Evolutionary conservation across 371 early-diverging fungal species (phyloP).

Genomic region (Rhizomucor miehei): DNA sequence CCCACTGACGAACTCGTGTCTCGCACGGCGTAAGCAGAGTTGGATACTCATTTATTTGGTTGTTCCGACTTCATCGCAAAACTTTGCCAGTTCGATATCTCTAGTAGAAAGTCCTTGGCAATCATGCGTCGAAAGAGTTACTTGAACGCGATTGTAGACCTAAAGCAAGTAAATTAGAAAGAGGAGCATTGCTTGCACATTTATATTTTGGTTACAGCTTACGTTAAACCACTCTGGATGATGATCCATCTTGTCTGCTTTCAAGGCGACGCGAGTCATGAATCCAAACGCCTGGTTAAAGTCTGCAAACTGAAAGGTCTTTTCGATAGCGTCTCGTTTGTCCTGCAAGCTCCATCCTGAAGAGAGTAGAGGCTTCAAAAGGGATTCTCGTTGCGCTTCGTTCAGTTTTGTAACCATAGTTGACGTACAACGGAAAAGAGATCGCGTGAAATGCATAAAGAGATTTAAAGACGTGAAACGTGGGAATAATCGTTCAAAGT

Average conservation of each 20-base stretch:
- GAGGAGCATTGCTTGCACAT: not conserved
- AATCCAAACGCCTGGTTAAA: constrained; percentile 92
- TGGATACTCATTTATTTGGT: too few species aligned
- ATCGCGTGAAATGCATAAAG: not conserved
- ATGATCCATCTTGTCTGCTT: constrained; percentile 90
- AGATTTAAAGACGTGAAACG: too few species aligned
- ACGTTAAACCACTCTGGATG: constrained; percentile 96
- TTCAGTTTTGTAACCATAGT: constrained; percentile 41
- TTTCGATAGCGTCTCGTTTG: constrained; percentile 80
- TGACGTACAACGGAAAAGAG: not conserved
- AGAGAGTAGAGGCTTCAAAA: constrained; percentile 48
- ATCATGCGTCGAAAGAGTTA: constrained; percentile 90
- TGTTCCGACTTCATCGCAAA: constrained; percentile 49
- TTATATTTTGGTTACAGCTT: too few species aligned
- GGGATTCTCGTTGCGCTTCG: constrained; percentile 45
- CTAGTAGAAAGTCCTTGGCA: constrained; percentile 76
- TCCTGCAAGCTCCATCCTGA: constrained; percentile 64
- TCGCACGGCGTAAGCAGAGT: too few species aligned
- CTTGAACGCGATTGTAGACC: constrained; percentile 89
- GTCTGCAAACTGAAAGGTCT: constrained; percentile 73
- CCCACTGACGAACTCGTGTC: too few species aligned
- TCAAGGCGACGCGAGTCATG: constrained; percentile 89
- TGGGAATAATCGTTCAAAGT: not conserved
- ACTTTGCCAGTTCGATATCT: constrained; percentile 79
- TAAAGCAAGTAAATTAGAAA: not conserved